Evolutionary conservation across 768 basidiomycete species (phyloP), one percentile per base, ranked within the genome.

Genomic region (Chalciporus pseudorubinellus): DNA sequence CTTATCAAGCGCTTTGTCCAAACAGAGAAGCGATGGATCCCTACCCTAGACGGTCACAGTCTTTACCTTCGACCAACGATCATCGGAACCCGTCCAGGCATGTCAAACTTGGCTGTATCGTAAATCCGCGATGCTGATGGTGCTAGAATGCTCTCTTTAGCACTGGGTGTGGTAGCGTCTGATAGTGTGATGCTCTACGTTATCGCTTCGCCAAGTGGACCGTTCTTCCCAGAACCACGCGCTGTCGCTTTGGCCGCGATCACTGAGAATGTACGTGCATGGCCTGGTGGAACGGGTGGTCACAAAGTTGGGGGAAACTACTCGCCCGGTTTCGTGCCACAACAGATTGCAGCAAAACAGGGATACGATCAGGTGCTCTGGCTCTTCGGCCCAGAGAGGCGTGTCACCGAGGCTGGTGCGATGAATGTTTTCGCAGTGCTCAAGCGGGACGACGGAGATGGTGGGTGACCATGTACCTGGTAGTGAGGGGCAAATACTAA

Each of bases 51-150:
- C 2, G 92, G 87, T 13, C 82, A 90, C 67, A 90, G 87, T 51
- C 74, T 98, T 31, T 98, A 95, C 74, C 80, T 97, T 58, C 85
- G 94, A 41, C 87, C 91, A 20, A 92, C 85, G 6, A 70, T 90
- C 62, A 87, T 78, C 51, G 77, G 72, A 19, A 77, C 76, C 1
- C 69, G 74, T 9, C 51, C 73, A 22, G 63, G 74, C 73, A 57
- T n/a, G 64, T 56, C 22, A 18, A 39, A 24, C 42, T 16, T 10
- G 19, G 22, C 39, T 9, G 14, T 38, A 26, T 16, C 9, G 16
- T 46, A 6, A 6, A 20, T 21, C 4, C 34, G n/a, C 12, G n/a
- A 44, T 13, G 1, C 29, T 39, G 24, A 50, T 41, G 7, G 19
- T 13, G 28, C 11, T 24, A 7, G 24, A 19, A 21, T 2, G 14